Evolutionary conservation across 768 basidiomycete species (phyloP).

Genomic region (Phanerochaete carnosa): DNA sequence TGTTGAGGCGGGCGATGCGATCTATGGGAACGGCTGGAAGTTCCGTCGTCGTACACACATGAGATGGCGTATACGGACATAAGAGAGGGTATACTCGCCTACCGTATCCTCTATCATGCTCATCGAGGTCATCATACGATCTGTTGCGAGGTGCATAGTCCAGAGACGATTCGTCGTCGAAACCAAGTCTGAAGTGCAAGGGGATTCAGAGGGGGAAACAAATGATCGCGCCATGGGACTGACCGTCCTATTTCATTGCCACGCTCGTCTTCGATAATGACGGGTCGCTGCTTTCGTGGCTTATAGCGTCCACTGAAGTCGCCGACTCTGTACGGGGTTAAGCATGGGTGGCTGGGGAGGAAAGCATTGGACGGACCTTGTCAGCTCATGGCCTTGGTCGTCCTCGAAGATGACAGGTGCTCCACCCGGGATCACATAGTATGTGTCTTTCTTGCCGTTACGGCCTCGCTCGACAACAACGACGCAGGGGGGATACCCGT

Average conservation of each 20-base stretch:
- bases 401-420: constrained; percentile 68
- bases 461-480: constrained; percentile 27
- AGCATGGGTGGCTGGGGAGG: neutral
- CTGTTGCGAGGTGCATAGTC: constrained; percentile 14
- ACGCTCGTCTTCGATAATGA: constrained; percentile 50
- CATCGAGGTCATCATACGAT: constrained; percentile 13
- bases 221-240: constrained; percentile 1
- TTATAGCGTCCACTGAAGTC: constrained; percentile 38
- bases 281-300: constrained; percentile 20
- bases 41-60: constrained; percentile 13
- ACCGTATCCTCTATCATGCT: constrained; percentile 17
- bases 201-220: neutral
- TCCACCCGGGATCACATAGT: constrained; percentile 65
- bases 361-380: constrained; percentile 38
- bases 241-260: constrained; percentile 60
- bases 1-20: constrained; percentile 1
- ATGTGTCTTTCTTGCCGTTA: constrained; percentile 28
- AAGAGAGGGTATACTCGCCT: too few species aligned
- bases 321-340: constrained; percentile 41
- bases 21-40: neutral
- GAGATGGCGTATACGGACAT: too few species aligned
- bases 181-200: constrained; percentile 17
- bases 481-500: constrained; percentile 25
- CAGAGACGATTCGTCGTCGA: constrained; percentile 18
- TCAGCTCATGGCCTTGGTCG: constrained; percentile 58